These are phyloP conservation scores for Coemansia sp. DNA, from an alignment of 192 early-diverging fungal species.

Conservation along the genomic window DNA sequence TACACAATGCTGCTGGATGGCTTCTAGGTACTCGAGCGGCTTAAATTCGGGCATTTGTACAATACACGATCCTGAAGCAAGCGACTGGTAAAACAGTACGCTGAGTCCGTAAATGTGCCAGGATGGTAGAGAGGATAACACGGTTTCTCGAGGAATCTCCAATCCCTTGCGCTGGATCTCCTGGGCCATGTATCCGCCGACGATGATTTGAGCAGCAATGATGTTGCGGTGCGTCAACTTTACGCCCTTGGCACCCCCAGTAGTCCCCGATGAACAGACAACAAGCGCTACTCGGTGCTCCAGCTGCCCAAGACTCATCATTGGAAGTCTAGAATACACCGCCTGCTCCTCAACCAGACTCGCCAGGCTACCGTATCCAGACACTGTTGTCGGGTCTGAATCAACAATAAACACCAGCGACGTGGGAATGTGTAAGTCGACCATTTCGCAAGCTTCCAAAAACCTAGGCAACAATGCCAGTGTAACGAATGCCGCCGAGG, in stretches of 20 bases:
- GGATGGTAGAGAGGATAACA: conserved; percentile 18
- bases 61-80: conserved; percentile 14
- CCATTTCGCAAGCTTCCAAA: not conserved
- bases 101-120: conserved; percentile 34
- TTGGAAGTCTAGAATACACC: no score
- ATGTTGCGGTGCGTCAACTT: conserved; percentile 42
- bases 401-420: not conserved
- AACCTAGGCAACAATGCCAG: conserved; percentile 14
- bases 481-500: conserved; percentile 18
- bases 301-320: no score
- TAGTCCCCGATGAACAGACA: conserved; percentile 37
- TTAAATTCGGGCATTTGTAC: conserved; percentile 20
- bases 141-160: not conserved
- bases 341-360: no score
- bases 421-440: not conserved
- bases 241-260: conserved; percentile 32
- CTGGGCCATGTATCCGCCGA: conserved; percentile 7
- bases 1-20: conserved; percentile 18
- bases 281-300: conserved; percentile 20
- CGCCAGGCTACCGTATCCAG: not conserved
- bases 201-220: conserved; percentile 8
- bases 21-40: conserved; percentile 7
- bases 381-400: not conserved
- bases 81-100: conserved; percentile 31
- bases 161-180: not conserved